These are phyloP conservation scores for Brassica balearica DNA, from an alignment of 441 rosid genomes.

Conservation along the genomic window DNA sequence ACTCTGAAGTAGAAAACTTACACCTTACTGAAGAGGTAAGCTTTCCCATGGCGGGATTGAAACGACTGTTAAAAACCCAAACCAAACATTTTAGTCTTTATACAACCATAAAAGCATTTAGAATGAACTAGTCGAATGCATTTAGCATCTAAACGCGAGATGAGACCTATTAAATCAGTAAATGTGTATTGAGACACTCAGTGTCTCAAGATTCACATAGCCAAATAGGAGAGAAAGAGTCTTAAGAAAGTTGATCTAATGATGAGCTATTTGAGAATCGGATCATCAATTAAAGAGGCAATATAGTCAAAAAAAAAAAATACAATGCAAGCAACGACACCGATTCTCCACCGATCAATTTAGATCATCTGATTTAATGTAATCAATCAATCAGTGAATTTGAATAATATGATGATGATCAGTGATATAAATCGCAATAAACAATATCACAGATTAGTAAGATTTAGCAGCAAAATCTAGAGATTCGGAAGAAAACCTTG, in stretches of 20 bases:
- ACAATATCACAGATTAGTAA: conserved; percentile 26
- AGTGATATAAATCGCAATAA: conserved; percentile 10
- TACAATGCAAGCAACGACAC: neutral
- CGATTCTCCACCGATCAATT: neutral
- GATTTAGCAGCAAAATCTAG: conserved; percentile 10
- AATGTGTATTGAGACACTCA: neutral
- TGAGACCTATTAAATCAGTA: neutral
- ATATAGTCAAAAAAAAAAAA: neutral
- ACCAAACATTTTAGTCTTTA: conserved; percentile 25
- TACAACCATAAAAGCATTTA: too few relatives aligned
- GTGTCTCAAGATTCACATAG: neutral
- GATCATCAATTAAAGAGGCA: too few relatives aligned
- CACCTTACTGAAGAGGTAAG: conserved; percentile 98
- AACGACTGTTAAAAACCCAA: conserved; percentile 65
- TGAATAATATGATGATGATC: neutral
- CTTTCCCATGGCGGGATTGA: conserved; percentile 90
- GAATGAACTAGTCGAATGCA: too few relatives aligned
- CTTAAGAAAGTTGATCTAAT: conserved; percentile 17
- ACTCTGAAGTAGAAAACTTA: conserved; percentile 66
- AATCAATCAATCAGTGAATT: neutral
- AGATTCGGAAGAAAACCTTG: conserved; percentile 52
- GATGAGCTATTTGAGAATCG: neutral
- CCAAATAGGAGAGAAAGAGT: neutral
- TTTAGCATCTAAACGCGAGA: too few relatives aligned
- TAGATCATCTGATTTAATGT: conserved; percentile 16